phyloP scores from a whole-genome alignment of 805 yeast species.

The Barnettozyma botsteinii region DNA sequence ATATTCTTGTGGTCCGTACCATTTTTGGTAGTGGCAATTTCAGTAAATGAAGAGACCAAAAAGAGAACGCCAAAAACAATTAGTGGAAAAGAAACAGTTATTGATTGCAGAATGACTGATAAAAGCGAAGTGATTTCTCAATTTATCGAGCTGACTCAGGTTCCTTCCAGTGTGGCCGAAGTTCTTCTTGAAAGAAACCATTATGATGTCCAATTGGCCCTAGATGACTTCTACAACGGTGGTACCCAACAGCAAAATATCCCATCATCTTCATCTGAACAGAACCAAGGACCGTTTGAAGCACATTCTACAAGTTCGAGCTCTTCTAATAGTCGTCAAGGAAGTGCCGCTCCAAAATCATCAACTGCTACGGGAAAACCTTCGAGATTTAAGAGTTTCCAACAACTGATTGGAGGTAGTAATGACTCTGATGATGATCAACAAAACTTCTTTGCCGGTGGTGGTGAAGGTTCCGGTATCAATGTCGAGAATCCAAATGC shows the following conservation, averaged over 20 bases:
- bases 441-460: constrained; percentile 59
- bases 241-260: constrained; percentile 13
- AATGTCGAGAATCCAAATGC: constrained; percentile 67
- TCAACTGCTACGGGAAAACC: constrained; percentile 11
- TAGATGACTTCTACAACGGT: constrained; percentile 29
- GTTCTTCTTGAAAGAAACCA: constrained; percentile 21
- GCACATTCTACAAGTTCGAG: constrained; percentile 1
- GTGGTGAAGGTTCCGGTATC: constrained; percentile 68
- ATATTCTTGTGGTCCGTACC: constrained; percentile 4
- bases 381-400: constrained; percentile 34
- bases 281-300: constrained; percentile 1
- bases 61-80: not conserved
- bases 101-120: constrained; percentile 8
- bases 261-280: not conserved
- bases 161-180: constrained; percentile 19
- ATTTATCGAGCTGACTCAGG: constrained; percentile 20
- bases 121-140: constrained; percentile 8
- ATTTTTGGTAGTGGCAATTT: constrained; percentile 3
- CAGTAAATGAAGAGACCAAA: too few relatives aligned
- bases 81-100: too few relatives aligned
- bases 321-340: not conserved
- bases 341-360: constrained; percentile 2
- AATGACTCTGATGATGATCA: constrained; percentile 47
- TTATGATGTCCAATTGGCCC: constrained; percentile 28
- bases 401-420: constrained; percentile 32